Evolutionary conservation across 2,329 filamentous ascomycete species (phyloP), one percentile per base, ranked within the genome.

Genomic region (Arthrobotrys iridis): DNA sequence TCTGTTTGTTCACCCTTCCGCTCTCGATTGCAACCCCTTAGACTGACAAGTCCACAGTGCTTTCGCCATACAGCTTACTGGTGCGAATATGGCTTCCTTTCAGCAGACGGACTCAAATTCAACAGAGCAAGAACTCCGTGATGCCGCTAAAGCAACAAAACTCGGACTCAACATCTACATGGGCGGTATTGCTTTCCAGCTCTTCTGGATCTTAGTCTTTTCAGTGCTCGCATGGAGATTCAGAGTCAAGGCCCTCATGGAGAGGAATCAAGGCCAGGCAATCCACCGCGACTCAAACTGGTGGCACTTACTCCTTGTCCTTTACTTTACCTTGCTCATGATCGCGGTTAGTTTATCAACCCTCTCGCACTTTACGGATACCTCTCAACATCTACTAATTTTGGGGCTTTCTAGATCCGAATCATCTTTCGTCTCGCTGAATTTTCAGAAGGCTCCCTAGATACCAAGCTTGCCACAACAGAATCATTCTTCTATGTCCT

Each of bases 351-450:
- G 80, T 77, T 45, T 13, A 3, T 28, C n/a, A n/a, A n/a, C n/a
- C n/a, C n/a, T n/a, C n/a, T n/a, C n/a, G n/a, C n/a, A n/a, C n/a
- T n/a, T n/a, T n/a, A n/a, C n/a, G 28, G 4, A 10, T 33, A 33
- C 28, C 4, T 33, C 28, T 24, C 2, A 11, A 59, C 3, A 1
- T 0, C 41, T 13, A 18, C 40, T 40, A 26, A 41, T 22, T 41
- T 26, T 20, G 10, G 5, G 7, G 13, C 3, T 6, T 46, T 62
- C 22, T 48, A 87, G 83, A 80, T 85, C 26, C 86, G 88, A 33
- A 89, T 90, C 79, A 84, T 88, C 77, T 90, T 86, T 81, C 86
- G 88, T 28, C 82, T 90, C 1, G 80, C 83, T 60, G 87, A 90
- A 79, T 90, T 86, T 78, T 82, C 83, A 0, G 81, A 82, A 2